phyloP scores from a whole-genome alignment of 257 asterid genomes.

The Henckelia pumila region DNA sequence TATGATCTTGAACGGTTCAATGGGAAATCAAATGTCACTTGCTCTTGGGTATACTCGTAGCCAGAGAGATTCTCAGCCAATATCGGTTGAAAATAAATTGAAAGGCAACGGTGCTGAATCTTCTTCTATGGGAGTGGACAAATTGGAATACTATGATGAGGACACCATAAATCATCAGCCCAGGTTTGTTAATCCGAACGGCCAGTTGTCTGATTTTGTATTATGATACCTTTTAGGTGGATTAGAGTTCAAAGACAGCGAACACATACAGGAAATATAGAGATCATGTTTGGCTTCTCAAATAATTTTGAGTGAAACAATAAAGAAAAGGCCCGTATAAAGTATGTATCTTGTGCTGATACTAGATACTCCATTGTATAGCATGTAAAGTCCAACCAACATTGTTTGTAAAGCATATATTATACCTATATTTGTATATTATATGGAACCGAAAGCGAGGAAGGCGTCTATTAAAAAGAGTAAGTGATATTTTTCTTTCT shows the following conservation, averaged over 20 bases:
- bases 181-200: conserved; percentile 45
- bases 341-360: conserved; percentile 25
- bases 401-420: conserved; percentile 25
- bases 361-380: conserved; percentile 22
- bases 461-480: no score
- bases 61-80: conserved; percentile 29
- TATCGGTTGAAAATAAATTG: conserved; percentile 25
- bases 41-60: conserved; percentile 50
- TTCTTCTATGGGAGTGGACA: conserved; percentile 35
- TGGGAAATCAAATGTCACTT: conserved; percentile 47
- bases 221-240: conserved; percentile 28
- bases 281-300: conserved; percentile 20
- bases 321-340: neutral
- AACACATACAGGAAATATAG: conserved; percentile 2
- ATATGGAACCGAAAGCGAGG: neutral
- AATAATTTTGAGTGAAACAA: conserved; percentile 30
- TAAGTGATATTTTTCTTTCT: neutral
- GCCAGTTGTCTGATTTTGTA: conserved; percentile 58
- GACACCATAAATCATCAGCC: conserved; percentile 57
- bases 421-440: conserved; percentile 9
- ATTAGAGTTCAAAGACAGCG: neutral
- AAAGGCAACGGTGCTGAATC: conserved; percentile 28
- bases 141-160: conserved; percentile 43
- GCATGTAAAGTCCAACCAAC: conserved; percentile 27
- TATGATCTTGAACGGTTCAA: conserved; percentile 28